These are phyloP conservation scores for Arachis hypogaea DNA, from an alignment of 306 rosid species.

Conservation along the genomic window DNA sequence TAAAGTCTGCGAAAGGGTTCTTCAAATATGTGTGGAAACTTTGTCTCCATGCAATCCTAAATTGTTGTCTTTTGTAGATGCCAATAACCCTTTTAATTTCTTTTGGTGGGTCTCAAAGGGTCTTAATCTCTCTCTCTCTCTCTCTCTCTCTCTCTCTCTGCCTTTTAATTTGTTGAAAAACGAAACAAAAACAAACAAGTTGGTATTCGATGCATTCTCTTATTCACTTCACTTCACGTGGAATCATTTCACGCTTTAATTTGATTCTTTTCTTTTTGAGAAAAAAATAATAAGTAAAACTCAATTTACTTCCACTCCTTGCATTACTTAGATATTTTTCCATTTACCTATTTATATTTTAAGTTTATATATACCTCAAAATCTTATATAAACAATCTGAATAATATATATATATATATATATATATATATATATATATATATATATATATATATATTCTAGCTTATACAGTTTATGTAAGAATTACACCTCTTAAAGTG, in stretches of 20 bases:
- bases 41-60: constrained; percentile 62
- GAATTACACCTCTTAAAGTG: too few relatives aligned
- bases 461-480: too few relatives aligned
- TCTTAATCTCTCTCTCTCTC: neutral
- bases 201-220: constrained; percentile 41
- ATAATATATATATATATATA: too few relatives aligned
- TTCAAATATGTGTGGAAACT: constrained; percentile 70
- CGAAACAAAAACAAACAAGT: neutral
- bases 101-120: constrained; percentile 51
- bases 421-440: too few relatives aligned
- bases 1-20: constrained; percentile 74
- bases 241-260: neutral
- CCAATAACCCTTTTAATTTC: constrained; percentile 46
- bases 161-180: constrained; percentile 32
- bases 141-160: neutral
- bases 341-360: too few relatives aligned
- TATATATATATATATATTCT: too few relatives aligned
- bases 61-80: constrained; percentile 80
- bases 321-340: neutral
- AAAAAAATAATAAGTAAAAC: too few relatives aligned
- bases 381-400: too few relatives aligned
- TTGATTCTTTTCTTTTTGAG: too few relatives aligned
- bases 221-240: constrained; percentile 32
- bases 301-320: neutral
- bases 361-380: too few relatives aligned